Evolutionary conservation across 495 filamentous ascomycete species (phyloP).

Genomic region (Aspergillus leporis): DNA sequence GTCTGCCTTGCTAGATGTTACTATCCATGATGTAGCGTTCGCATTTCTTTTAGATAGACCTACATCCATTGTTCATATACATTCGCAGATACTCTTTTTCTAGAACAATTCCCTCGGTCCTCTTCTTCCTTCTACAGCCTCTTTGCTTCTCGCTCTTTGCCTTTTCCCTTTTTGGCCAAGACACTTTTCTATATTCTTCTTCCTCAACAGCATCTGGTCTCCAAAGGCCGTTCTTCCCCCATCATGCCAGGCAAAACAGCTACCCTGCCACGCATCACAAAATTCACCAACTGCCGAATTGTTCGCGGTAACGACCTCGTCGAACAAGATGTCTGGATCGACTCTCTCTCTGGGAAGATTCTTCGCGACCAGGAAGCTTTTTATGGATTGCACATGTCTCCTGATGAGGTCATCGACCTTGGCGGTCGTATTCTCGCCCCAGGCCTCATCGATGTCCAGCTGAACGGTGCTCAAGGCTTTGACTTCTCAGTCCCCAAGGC

Average conservation of each 20-base stretch:
- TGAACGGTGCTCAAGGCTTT: constrained; percentile 84
- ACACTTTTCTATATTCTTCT: neutral
- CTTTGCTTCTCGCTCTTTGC: neutral
- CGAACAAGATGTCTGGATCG: constrained; percentile 77
- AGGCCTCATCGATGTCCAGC: constrained; percentile 81
- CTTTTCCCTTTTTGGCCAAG: neutral
- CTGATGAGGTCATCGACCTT: constrained; percentile 63
- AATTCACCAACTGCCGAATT: constrained; percentile 80
- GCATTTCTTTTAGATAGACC: too few species aligned
- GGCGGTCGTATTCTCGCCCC: constrained; percentile 77
- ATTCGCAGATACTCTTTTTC: neutral
- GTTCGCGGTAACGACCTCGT: constrained; percentile 62
- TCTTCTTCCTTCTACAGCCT: neutral
- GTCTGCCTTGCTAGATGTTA: neutral
- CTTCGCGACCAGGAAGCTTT: constrained; percentile 72
- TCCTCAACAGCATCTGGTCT: neutral
- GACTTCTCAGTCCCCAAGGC: constrained; percentile 79
- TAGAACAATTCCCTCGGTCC: neutral
- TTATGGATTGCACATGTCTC: constrained; percentile 62
- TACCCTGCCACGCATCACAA: constrained; percentile 58
- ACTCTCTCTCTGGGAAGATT: constrained; percentile 72
- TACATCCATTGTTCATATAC: neutral
- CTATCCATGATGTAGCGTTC: neutral
- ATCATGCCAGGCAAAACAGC: constrained; percentile 44
- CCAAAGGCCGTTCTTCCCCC: neutral